These are phyloP conservation scores for Diaporthe citri DNA, from an alignment of 2,329 filamentous ascomycete genomes.

Conservation along the genomic window DNA sequence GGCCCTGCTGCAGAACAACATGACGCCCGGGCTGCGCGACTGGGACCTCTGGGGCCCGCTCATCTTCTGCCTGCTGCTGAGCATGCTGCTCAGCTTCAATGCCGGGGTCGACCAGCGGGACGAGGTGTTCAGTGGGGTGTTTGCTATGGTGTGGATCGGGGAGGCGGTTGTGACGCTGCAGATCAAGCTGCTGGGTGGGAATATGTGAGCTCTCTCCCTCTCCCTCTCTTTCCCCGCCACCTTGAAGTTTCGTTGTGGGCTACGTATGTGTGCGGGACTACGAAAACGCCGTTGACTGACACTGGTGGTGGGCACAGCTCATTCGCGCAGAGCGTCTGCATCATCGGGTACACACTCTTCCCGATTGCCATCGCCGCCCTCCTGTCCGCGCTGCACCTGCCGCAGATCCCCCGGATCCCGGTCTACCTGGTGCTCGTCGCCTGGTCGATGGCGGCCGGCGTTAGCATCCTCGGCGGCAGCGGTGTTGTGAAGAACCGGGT, in stretches of 20 bases:
- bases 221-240: fast-evolving
- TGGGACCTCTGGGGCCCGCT: slow-evolving; percentile 99
- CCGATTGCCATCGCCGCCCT: slow-evolving; percentile 93
- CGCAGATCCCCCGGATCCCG: slow-evolving; percentile 86
- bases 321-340: slow-evolving; percentile 96
- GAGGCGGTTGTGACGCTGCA: slow-evolving; percentile 97
- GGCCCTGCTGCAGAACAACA: slow-evolving; percentile 72
- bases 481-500: slow-evolving; percentile 96
- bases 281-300: slow-evolving; percentile 21
- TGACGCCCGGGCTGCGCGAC: slow-evolving; percentile 91
- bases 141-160: slow-evolving; percentile 96
- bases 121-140: slow-evolving; percentile 93
- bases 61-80: slow-evolving; percentile 91
- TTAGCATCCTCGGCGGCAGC: slow-evolving; percentile 95
- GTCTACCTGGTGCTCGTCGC: slow-evolving; percentile 89
- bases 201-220: slow-evolving; percentile 77
- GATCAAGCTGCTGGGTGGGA: slow-evolving; percentile 95
- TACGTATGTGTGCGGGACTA: slow-evolving; percentile 40
- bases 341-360: slow-evolving; percentile 98
- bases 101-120: slow-evolving; percentile 85
- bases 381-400: slow-evolving; percentile 85
- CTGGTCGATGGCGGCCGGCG: slow-evolving; percentile 95
- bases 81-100: slow-evolving; percentile 87
- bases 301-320: slow-evolving; percentile 69
- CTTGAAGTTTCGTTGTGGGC: slow-evolving; percentile 14